A percentile compares a stretch with the other conserved stretches of the same genome.
Evolutionary conservation across 148 eudicot genomes (phyloP).

Genomic region (Cornus controversa): DNA sequence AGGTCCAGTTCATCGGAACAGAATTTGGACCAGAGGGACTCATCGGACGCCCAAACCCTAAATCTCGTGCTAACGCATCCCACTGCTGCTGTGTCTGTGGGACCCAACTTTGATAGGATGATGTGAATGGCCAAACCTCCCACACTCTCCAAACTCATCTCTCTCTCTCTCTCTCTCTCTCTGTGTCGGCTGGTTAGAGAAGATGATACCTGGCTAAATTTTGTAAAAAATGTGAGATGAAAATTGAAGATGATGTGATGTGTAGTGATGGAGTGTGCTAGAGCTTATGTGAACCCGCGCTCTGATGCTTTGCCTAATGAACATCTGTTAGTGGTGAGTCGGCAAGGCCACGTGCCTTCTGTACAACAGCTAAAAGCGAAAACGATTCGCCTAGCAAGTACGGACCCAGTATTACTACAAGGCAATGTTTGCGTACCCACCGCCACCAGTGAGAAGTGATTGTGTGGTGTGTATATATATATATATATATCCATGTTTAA

Average conservation of each 20-base stretch:
- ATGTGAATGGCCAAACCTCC: slow-evolving; percentile 49
- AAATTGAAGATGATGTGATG: not conserved
- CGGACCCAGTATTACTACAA: too few relatives aligned
- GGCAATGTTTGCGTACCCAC: too few relatives aligned
- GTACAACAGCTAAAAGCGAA: too few relatives aligned
- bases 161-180: slow-evolving; percentile 6
- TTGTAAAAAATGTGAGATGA: too few relatives aligned
- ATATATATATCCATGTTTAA: too few relatives aligned
- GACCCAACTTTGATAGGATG: slow-evolving; percentile 61
- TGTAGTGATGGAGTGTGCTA: not conserved
- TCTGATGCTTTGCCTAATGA: too few relatives aligned
- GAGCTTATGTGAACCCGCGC: not conserved
- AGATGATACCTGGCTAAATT: not conserved
- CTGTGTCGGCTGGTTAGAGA: not conserved
- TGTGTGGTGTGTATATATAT: too few relatives aligned
- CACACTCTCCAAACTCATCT: slow-evolving; percentile 43
- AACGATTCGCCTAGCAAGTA: too few relatives aligned
- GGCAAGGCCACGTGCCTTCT: too few relatives aligned
- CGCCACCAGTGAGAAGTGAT: too few relatives aligned
- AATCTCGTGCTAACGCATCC: slow-evolving; percentile 47
- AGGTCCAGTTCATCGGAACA: slow-evolving; percentile 53
- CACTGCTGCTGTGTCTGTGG: slow-evolving; percentile 42
- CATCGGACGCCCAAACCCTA: slow-evolving; percentile 60
- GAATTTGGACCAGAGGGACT: slow-evolving; percentile 59
- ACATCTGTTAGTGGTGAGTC: too few relatives aligned